A percentile compares a stretch with the other conserved stretches of the same genome.
phyloP scores from a whole-genome alignment of 2,329 filamentous ascomycete genomes.

The Pseudogymnoascus sp. region DNA sequence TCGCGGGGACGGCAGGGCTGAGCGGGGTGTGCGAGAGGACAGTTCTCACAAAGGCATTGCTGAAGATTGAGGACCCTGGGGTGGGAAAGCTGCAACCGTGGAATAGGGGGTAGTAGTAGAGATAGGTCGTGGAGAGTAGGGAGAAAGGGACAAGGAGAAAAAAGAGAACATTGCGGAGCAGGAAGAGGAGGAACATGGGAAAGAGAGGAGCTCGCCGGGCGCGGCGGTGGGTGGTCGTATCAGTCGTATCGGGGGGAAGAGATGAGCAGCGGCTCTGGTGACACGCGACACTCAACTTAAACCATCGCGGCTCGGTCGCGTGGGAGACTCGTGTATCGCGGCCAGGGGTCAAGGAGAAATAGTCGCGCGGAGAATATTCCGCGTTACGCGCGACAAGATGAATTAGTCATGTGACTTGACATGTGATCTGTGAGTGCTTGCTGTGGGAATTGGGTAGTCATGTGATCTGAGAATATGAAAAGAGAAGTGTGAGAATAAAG shows the following conservation, averaged over 20 bases:
- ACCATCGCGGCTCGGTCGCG: not conserved
- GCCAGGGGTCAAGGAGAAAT: not conserved
- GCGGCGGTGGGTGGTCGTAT: not conserved
- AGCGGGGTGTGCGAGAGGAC: slow-evolving; percentile 18
- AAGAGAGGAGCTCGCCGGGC: slow-evolving; percentile 3
- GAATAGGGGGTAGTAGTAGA: slow-evolving; percentile 83
- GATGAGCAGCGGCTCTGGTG: not conserved
- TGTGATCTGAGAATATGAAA: not conserved
- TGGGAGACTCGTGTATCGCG: not conserved
- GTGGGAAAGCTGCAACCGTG: slow-evolving; percentile 70
- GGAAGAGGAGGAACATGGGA: slow-evolving; percentile 25
- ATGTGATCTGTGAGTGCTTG: not conserved
- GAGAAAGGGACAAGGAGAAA: slow-evolving; percentile 55
- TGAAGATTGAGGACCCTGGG: slow-evolving; percentile 18
- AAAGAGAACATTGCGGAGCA: slow-evolving; percentile 31
- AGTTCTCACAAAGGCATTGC: slow-evolving; percentile 21
- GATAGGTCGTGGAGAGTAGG: slow-evolving; percentile 60
- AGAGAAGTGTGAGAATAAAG: too few species aligned
- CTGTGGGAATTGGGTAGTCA: not conserved
- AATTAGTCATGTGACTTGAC: not conserved
- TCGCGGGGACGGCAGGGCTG: slow-evolving; percentile 21
- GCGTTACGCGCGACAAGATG: not conserved
- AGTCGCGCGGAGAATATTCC: not conserved
- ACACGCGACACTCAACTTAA: slow-evolving; percentile 6
- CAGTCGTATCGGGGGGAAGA: not conserved